Evolutionary conservation across 805 yeast species (phyloP), one percentile per base, ranked within the genome.

Genomic region (Sungouiozyma ichnusensis): DNA sequence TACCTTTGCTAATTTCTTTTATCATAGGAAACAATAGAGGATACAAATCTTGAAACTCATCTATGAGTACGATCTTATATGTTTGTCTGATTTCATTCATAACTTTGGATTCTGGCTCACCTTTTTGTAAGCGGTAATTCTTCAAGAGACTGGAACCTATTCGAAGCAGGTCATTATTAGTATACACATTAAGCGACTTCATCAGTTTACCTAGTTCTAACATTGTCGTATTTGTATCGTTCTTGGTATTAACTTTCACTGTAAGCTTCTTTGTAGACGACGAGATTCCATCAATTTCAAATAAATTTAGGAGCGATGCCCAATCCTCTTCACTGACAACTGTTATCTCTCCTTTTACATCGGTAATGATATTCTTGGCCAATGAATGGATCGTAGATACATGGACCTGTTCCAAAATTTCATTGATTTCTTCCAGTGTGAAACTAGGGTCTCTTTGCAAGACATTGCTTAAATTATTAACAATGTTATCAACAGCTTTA

Each of bases 11-110:
- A 2, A 74, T 60, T 1, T 65, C 54, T 3, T 57, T 53, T 3
- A 79, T 60, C 2, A 81, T 54, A 16, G 67, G 66, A 19, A 74
- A 51, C 16, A 81, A 60, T 8, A 65, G 66, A 0, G 72, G 71
- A 47, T 77, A 74, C 54, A 81, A 67, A 57, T 83, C 90, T 54
- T 83, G 90, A 52, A 77, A 79, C 54, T 83, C 90, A 60, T 83
- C 90, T 11, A 82, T 77, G 1, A 83, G 57, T 0, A 79, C 66
- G 2, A 68, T 63, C 39, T 67, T 67, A 47, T 59, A 62, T 3
- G 53, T 46, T 7, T 46, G 27, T 17, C 44, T 42, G 4, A 56
- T 20, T 2, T 32, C 17, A 4, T 54, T 50, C 17, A 51, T 51
- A 11, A 32, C 35, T n/a, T 20, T 15, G 3, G 37, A 29, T 5